Base-by-base conservation (phyloP, 2,329 filamentous ascomycete species). In the Calonectria pauciramosa region DNA sequence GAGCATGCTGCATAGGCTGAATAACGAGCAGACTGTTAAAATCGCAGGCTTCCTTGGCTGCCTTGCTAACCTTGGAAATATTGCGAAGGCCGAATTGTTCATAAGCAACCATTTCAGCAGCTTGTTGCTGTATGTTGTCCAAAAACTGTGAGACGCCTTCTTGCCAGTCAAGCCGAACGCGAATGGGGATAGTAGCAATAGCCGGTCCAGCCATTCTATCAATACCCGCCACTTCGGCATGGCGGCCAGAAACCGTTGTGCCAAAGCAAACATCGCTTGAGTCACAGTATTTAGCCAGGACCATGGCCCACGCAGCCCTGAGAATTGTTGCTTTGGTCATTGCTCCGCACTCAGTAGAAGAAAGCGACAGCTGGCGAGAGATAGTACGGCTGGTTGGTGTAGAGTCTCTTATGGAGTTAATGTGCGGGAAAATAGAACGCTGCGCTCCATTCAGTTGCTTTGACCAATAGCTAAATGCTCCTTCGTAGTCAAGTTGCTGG, bases 281-380 rank as follows among this genome's bases (percentile, higher is more conserved):
- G 2, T 74, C 89, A 2, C 86, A 80, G 74, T 92, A 92, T 8
- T 84, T 83, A 18, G 86, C 83, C 2, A 92, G 51, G 2, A 93
- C 79, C 72, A 89, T 87, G 7, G 87, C 86, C 78, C 89, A 86
- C 0, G 91, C 90, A 38, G 88, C 87, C 0, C 75, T 71, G 16
- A 81, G n/a, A 26, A 78, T 11, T 0, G 65, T 80, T 0, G 78
- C 52, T 3, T 67, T 68, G 0, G 77, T 78, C 6, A 76, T 68
- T 30, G 38, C 49, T 2, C 56, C 56, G 6, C 44, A 54, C 36
- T 56, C 30, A 7, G 51, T n/a, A 23, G 20, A 2, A 54, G n/a
- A 32, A n/a, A 63, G 59, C 90, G 85, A 72, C 88, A 87, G 70
- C 88, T 84, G 75, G 86, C 36, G 34, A 6, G 56, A 63, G 7